Percentiles rank a stretch among this genome's conserved stretches.
Evolutionary conservation across 2,329 filamentous ascomycete species (phyloP).

Genomic region (Fusarium oligoseptatum): DNA sequence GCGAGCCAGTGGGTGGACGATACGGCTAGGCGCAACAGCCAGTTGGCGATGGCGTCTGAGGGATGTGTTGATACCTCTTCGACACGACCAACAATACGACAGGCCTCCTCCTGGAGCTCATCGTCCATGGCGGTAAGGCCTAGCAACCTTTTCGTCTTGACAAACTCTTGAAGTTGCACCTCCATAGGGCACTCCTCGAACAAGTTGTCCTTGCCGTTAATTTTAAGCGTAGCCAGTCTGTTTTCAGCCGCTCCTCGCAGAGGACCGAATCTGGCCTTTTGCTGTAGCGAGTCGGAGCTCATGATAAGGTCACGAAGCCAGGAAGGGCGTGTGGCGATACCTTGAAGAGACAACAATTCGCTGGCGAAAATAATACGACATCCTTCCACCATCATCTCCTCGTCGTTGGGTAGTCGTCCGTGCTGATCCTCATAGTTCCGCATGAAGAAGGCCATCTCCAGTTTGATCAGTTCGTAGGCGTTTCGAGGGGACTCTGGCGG

Average conservation of each 20-base stretch:
- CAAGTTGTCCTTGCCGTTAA: constrained; percentile 70
- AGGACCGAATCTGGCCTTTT: constrained; percentile 63
- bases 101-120: constrained; percentile 71
- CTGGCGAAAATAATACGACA: constrained; percentile 69
- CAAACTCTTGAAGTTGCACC: constrained; percentile 66
- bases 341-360: constrained; percentile 60
- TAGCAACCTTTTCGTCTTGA: constrained; percentile 63
- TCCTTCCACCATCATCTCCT: constrained; percentile 69
- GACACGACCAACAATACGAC: constrained; percentile 68
- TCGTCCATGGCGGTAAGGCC: constrained; percentile 71
- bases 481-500: constrained; percentile 64
- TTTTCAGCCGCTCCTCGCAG: constrained; percentile 62
- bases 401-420: constrained; percentile 60
- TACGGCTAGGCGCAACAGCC: constrained; percentile 67
- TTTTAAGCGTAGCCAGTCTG: constrained; percentile 62
- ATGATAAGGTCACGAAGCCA: constrained; percentile 74
- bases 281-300: constrained; percentile 58
- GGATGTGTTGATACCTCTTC: constrained; percentile 65
- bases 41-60: constrained; percentile 66
- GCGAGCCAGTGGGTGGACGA: constrained; percentile 67
- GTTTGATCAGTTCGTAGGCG: constrained; percentile 72
- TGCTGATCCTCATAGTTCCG: constrained; percentile 59
- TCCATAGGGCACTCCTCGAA: constrained; percentile 71
- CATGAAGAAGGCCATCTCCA: constrained; percentile 68
- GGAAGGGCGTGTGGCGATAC: constrained; percentile 54